These are phyloP conservation scores for Suillus placidus DNA, from an alignment of 768 basidiomycete genomes.

Conservation along the genomic window DNA sequence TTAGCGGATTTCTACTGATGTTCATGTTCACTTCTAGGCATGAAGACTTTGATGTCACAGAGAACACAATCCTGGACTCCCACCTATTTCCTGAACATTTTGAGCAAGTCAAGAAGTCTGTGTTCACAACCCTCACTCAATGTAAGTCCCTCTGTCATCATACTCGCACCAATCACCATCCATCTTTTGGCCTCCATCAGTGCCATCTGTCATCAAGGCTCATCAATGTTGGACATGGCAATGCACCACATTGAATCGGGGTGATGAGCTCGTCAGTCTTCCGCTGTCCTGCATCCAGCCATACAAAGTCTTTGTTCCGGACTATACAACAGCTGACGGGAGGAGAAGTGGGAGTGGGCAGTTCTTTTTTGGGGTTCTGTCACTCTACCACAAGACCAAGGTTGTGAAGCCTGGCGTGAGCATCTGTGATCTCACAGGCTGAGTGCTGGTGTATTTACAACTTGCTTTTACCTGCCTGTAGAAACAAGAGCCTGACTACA, in stretches of 20 bases:
- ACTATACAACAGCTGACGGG: not conserved
- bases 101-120: not conserved
- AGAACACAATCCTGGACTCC: not conserved
- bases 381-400: not conserved
- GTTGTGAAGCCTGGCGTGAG: not conserved
- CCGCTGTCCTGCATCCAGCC: not conserved
- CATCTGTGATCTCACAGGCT: not conserved
- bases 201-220: not conserved
- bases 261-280: not conserved
- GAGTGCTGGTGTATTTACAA: not conserved
- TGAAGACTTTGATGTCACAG: not conserved
- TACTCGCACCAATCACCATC: too few relatives aligned
- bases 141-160: not conserved
- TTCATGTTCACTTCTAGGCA: not conserved
- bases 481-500: not conserved
- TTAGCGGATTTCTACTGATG: not conserved
- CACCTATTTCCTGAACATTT: not conserved
- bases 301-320: not conserved
- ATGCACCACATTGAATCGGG: not conserved
- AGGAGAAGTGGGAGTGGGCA: not conserved
- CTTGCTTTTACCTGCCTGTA: not conserved
- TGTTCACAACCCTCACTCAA: not conserved
- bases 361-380: not conserved
- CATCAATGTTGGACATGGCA: not conserved
- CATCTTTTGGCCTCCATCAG: not conserved